Base-by-base conservation (phyloP, 2,329 filamentous ascomycete genomes). In the Colletotrichum shisoi region DNA sequence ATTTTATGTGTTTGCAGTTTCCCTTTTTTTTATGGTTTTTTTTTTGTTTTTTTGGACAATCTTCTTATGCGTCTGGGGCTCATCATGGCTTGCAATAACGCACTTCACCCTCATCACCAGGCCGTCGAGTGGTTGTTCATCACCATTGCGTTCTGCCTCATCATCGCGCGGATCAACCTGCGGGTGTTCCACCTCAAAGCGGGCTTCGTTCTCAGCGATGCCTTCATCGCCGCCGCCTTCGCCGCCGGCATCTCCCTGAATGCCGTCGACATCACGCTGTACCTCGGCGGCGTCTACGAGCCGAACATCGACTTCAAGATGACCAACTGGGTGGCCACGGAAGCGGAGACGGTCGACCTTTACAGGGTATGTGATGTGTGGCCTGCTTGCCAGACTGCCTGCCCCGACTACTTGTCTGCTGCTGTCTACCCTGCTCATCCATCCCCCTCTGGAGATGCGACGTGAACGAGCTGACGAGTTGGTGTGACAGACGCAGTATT, bases 151-250 rank as follows among this genome's bases (percentile, higher is more conserved):
- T 4, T 52, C 4, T 37, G 49, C 31, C 49, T 52, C 49, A 52
- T 52, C 31, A 1, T 52, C 3, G 49, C 49, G 11, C 31, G 49
- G n/a, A 1, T 52, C 49, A 37, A 52, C 17, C n/a, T 52, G 3
- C 49, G 49, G 0, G 0, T 52, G 11, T 37, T 31, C 3, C 15
- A 52, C 31, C n/a, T 37, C 31, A 37, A 37, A n/a, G 11, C 49
- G 4, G 49, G 31, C 2, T 52, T 52, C n/a, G 31, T 37, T 11
- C 27, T 52, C 49, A 52, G 49, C n/a, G 49, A 52, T 12, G 49
- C 31, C 5, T 52, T 52, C 49, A 52, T 52, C 27, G 49, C 31
- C 27, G 49, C n/a, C 5, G 49, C 49, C 17, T 52, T 52, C 31
- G 49, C 49, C 11, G 27, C 49, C 6, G 49, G 49, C 9, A 0